Evolutionary conservation across 129 eudicot species (phyloP), one percentile per base, ranked within the genome.

Genomic region (Pittosporum tobira): DNA sequence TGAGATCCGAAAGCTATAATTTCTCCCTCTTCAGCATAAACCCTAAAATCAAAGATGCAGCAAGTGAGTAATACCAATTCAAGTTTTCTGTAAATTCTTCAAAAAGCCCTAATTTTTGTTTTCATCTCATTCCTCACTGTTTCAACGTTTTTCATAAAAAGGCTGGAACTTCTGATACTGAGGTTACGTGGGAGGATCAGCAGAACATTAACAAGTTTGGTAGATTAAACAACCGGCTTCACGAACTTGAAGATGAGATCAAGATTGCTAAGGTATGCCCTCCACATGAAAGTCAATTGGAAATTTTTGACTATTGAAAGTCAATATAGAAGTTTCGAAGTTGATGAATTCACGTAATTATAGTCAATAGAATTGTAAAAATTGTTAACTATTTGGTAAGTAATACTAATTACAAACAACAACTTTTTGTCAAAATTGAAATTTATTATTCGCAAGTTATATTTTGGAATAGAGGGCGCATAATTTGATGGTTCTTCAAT

Each of bases 121-220:
- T 23, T 23, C 29, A 24, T 23, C 43, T 6, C 44, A 45, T 6
- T 34, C 10, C 40, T 5, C 37, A 26, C 1, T 19, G 14, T 51
- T 6, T 49, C n/a, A 37, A 21, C 14, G 6, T 61, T 56, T 62
- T 31, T 18, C 10, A 59, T 51, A 12, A 12, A 53, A 47, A 88
- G 94, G 78, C 73, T 45, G 87, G 84, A 27, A 58, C 79, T 53
- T 85, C 89, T 14, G 87, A 83, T 0, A 70, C 81, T 1, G 90
- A 86, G 63, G 98, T 91, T 36, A 91, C 96, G 28, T 91, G 98
- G 98, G 96, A 83, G 42, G 98, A 91, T 74, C 98, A 91, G 71
- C 94, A 83, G 73, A 91, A 83, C 69, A 91, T 91, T 52, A 91
- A 91, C 80, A 87, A 83, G 49, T 91, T 91, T 55, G 88, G 94